Evolutionary conservation across 768 basidiomycete species (phyloP), one percentile per base, ranked within the genome.

Genomic region (Cantharellus anzutake): DNA sequence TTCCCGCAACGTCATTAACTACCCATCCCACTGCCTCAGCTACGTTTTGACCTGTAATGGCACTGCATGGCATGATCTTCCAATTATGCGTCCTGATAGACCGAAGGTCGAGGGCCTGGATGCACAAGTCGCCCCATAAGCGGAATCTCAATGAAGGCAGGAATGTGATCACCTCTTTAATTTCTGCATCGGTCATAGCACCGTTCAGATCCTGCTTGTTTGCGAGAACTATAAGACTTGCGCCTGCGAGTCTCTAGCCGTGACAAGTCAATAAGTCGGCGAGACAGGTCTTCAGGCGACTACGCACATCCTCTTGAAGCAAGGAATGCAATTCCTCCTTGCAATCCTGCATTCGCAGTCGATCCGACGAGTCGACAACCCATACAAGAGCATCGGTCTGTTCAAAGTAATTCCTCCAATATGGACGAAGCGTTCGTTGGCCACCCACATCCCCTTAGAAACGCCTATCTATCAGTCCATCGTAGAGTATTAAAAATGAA

Each of bases 401-500:
- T 71, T 99, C 96, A 65, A 98, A 98, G 72, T 98, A 98, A 70
- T 98, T 99, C 35, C 90, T 76, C 96, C 96, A 99, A 70, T 98
- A 98, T 4, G 96, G 94, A 39, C 96, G 80, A 57, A 99, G 81
- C 0, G 90, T 93, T 60, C 84, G 81, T 70, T 99, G 96, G 34
- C 96, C 94, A 41, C 96, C 96, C 41, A 98, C 91, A 69, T 99
- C 96, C 96, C 94, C 93, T 97, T 66, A 60, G 59, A 59, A 11
- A 48, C 29, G 44, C 44, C 11, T 48, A 29, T 29, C 11, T 48
- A 48, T 29, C 11, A 29, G 29, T 48, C 11, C 44, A 11, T 11
- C 11, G 56, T 41, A 38, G 50, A 41, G 42, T 42, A 1, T 20
- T 35, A 60, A 44, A 41, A 48, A 48, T 39, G 38, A 40, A 55